phyloP scores from a whole-genome alignment of 805 yeast genomes.

The Kazachstania kunashirensis region DNA sequence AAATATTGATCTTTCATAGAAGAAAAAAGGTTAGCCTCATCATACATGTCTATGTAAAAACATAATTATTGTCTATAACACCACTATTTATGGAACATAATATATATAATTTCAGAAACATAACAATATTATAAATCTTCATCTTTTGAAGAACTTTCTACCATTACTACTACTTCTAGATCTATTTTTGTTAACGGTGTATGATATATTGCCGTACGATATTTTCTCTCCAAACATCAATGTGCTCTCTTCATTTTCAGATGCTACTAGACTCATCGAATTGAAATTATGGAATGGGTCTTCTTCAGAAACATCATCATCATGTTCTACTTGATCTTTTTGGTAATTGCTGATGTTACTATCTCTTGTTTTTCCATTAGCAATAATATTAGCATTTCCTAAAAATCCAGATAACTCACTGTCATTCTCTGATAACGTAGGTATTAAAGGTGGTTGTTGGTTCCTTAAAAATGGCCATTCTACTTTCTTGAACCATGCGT shows the following conservation, averaged over 20 bases:
- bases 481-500: slow-evolving; percentile 79
- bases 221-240: slow-evolving; percentile 39
- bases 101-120: no score
- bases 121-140: no score
- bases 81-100: no score
- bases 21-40: no score
- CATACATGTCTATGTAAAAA: no score
- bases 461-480: slow-evolving; percentile 95
- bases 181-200: slow-evolving; percentile 32
- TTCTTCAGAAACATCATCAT: slow-evolving; percentile 31
- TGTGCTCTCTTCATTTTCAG: slow-evolving; percentile 49
- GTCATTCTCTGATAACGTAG: slow-evolving; percentile 53
- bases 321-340: slow-evolving; percentile 26
- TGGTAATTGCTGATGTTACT: neutral
- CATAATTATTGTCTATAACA: no score
- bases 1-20: no score
- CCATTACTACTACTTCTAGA: slow-evolving; percentile 27
- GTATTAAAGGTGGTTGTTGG: slow-evolving; percentile 93
- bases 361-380: neutral
- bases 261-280: slow-evolving; percentile 66
- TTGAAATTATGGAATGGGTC: slow-evolving; percentile 84
- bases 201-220: slow-evolving; percentile 35
- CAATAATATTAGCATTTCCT: neutral
- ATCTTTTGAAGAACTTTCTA: slow-evolving; percentile 27
- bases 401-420: slow-evolving; percentile 39